Conservation (phyloP, 2,329 filamentous ascomycete species). For the Capronia coronata region DNA sequence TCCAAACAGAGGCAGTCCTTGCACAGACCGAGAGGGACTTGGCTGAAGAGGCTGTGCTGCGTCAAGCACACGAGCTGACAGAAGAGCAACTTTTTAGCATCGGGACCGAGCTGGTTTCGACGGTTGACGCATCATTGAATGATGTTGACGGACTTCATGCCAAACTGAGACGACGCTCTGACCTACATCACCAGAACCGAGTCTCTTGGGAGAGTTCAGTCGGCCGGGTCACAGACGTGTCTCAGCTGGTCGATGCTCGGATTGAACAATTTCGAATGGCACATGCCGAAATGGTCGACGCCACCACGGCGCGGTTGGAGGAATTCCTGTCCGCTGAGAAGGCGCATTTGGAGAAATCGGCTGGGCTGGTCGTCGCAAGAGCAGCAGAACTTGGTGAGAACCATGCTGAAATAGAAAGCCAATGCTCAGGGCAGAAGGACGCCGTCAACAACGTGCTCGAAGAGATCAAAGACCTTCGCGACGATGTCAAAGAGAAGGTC, state of each 20-base stretch:
- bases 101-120: conserved; percentile 69
- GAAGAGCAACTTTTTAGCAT: conserved; percentile 69
- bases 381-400: conserved; percentile 61
- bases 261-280: conserved; percentile 65
- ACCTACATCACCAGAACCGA: conserved; percentile 73
- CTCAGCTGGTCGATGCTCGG: conserved; percentile 66
- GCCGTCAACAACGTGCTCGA: conserved; percentile 88
- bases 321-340: conserved; percentile 70
- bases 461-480: conserved; percentile 82
- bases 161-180: conserved; percentile 78
- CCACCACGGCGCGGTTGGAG: conserved; percentile 65
- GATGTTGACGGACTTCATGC: conserved; percentile 78
- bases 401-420: conserved; percentile 56
- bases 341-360: conserved; percentile 61
- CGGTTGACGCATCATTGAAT: conserved; percentile 66
- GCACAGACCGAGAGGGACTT: conserved; percentile 68
- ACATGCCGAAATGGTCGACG: conserved; percentile 64
- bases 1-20: conserved; percentile 81
- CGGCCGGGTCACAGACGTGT: conserved; percentile 67
- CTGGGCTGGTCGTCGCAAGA: conserved; percentile 64
- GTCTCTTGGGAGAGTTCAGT: conserved; percentile 72
- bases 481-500: conserved; percentile 79
- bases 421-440: conserved; percentile 55
- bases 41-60: conserved; percentile 69
- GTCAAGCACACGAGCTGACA: conserved; percentile 78